Evolutionary conservation across 352 stramenopile species (phyloP).

Genomic region (Pythium brachiatum): DNA sequence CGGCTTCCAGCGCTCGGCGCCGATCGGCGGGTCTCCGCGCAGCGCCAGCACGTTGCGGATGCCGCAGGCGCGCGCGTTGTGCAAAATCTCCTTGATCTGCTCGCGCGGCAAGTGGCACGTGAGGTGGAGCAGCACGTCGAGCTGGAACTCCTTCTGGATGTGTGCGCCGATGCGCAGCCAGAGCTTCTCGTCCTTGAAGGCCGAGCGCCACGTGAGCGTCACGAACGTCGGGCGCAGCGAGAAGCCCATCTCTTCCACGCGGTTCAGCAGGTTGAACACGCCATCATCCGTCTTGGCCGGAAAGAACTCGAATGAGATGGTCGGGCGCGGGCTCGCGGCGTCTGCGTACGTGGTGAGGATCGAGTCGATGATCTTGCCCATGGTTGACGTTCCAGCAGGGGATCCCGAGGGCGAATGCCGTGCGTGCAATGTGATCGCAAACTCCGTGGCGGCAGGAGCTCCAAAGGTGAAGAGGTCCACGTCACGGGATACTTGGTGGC

Average conservation of each 20-base stretch:
- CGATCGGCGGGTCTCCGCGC: constrained; percentile 94
- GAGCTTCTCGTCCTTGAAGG: constrained; percentile 86
- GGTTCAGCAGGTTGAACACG: constrained; percentile 81
- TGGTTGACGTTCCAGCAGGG: constrained; percentile 13
- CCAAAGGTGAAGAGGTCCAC: neutral
- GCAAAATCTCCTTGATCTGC: constrained; percentile 59
- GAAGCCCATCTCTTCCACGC: constrained; percentile 86
- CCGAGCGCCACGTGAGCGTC: constrained; percentile 88
- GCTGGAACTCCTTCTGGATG: constrained; percentile 84
- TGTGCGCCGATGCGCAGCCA: constrained; percentile 89
- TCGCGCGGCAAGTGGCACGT: constrained; percentile 76
- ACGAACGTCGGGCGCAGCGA: constrained; percentile 84
- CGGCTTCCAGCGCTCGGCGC: constrained; percentile 81
- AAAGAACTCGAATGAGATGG: constrained; percentile 88
- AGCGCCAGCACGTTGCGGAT: constrained; percentile 99
- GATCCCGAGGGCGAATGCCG: neutral
- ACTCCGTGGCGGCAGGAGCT: neutral
- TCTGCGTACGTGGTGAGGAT: constrained; percentile 54
- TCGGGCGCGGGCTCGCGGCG: constrained; percentile 38
- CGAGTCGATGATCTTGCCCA: constrained; percentile 85
- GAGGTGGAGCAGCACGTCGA: constrained; percentile 79
- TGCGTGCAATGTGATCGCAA: neutral
- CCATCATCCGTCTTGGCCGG: constrained; percentile 83
- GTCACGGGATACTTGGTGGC: neutral
- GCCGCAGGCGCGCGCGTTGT: constrained; percentile 66